A percentile compares a stretch with the other conserved stretches of the same genome.
phyloP scores from a whole-genome alignment of 768 basidiomycete genomes.

The Auriculariales sp. region DNA sequence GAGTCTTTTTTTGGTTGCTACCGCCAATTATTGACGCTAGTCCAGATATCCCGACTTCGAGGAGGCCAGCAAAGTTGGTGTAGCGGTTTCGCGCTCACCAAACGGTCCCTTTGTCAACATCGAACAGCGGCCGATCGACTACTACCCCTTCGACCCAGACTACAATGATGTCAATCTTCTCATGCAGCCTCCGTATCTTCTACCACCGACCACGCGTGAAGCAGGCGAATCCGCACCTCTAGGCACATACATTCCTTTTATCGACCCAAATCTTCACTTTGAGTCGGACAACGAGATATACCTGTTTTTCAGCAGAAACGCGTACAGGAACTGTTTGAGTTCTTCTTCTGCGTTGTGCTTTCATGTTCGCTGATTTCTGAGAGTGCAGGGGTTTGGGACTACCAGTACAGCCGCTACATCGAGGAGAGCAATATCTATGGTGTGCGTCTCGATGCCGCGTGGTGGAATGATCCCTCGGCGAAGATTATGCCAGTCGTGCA shows the following conservation, averaged over 20 bases:
- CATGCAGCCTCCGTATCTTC: neutral
- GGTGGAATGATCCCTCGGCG: neutral
- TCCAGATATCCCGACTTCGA: neutral
- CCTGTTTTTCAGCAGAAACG: neutral
- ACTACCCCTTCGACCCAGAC: neutral
- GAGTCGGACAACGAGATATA: neutral
- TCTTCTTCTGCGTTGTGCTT: too few species aligned
- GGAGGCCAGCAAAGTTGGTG: neutral
- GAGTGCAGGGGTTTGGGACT: neutral
- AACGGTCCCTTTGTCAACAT: neutral
- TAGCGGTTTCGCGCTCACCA: neutral
- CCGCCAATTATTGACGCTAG: too few species aligned
- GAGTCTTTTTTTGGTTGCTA: too few species aligned
- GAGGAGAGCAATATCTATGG: neutral
- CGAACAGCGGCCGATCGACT: neutral
- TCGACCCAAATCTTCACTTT: neutral
- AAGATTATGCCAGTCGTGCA: neutral
- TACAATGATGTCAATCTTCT: neutral
- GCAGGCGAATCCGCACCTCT: neutral
- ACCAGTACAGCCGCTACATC: neutral
- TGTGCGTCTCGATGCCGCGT: neutral
- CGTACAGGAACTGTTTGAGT: neutral
- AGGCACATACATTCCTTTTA: neutral
- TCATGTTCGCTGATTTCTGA: too few species aligned
- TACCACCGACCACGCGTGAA: neutral